Percentiles rank a stretch among this genome's conserved stretches.
These are phyloP conservation scores for Myrmaecium sp. DNA, from an alignment of 2,329 filamentous ascomycete species.

Conservation along the genomic window DNA sequence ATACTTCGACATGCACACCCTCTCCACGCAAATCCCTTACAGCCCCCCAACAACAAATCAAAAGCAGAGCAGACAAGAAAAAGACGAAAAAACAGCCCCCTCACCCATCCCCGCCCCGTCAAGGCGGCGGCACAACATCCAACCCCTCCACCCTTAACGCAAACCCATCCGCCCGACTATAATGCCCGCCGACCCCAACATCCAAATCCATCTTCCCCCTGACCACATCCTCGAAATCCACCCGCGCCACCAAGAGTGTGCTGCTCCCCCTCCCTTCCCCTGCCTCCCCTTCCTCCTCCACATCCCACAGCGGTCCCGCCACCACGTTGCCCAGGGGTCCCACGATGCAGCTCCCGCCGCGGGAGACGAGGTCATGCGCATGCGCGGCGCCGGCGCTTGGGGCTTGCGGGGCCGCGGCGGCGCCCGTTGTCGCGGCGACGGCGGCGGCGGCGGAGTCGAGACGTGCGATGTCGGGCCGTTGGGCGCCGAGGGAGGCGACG, in stretches of 20 bases:
- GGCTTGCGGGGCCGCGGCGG: not conserved
- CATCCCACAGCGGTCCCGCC: slow-evolving; percentile 68
- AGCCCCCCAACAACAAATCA: no score
- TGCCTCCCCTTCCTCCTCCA: slow-evolving; percentile 45
- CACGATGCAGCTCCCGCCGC: slow-evolving; percentile 71
- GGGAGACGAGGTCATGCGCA: slow-evolving; percentile 40
- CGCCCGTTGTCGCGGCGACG: not conserved
- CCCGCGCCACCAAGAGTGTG: slow-evolving; percentile 54
- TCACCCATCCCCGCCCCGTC: no score
- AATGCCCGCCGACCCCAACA: slow-evolving; percentile 71
- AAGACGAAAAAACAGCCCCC: no score
- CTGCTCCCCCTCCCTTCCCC: no score
- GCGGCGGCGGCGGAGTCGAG: not conserved
- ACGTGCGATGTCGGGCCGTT: no score
- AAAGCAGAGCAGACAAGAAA: no score
- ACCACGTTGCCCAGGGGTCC: slow-evolving; percentile 66
- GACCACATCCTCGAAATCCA: slow-evolving; percentile 79
- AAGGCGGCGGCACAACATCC: slow-evolving; percentile 42
- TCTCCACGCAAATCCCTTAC: no score
- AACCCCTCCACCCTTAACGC: slow-evolving; percentile 41
- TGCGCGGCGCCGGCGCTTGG: slow-evolving; percentile 4
- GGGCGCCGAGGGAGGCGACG: no score
- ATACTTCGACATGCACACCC: no score
- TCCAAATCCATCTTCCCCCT: slow-evolving; percentile 69
- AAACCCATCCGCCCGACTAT: slow-evolving; percentile 57